A percentile compares a stretch with the other conserved stretches of the same genome.
These are phyloP conservation scores for Penicillium angulare DNA, from an alignment of 495 filamentous ascomycete genomes.

Conservation along the genomic window DNA sequence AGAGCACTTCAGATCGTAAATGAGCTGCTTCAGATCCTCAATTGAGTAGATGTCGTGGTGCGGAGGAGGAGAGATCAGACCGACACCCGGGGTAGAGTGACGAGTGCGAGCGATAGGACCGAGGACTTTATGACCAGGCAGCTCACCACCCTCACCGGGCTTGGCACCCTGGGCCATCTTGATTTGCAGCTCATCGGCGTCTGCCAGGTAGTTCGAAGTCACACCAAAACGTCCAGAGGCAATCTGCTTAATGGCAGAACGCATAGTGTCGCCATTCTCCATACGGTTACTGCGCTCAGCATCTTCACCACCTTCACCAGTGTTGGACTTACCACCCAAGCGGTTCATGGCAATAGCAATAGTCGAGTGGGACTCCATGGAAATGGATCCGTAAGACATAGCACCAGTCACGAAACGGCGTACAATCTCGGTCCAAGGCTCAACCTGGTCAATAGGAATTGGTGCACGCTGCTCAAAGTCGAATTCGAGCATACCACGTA, in stretches of 20 bases:
- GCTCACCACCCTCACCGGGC: slow-evolving; percentile 96
- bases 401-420: slow-evolving; percentile 98
- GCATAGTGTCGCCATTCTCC: slow-evolving; percentile 96
- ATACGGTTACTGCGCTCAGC: slow-evolving; percentile 83
- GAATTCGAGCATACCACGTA: slow-evolving; percentile 96
- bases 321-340: slow-evolving; percentile 97
- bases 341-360: slow-evolving; percentile 98
- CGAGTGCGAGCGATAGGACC: slow-evolving; percentile 93
- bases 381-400: slow-evolving; percentile 99
- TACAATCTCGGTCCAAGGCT: slow-evolving; percentile 98
- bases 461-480: slow-evolving; percentile 86
- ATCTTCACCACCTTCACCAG: slow-evolving; percentile 97
- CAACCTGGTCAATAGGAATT: slow-evolving; percentile 96
- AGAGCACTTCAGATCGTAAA: slow-evolving; percentile 97
- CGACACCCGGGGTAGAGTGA: slow-evolving; percentile 98
- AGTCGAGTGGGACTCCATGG: slow-evolving; percentile 98
- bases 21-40: slow-evolving; percentile 97
- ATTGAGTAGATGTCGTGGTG: slow-evolving; percentile 99
- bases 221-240: slow-evolving; percentile 98
- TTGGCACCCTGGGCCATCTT: slow-evolving; percentile 99
- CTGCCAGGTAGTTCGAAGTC: slow-evolving; percentile 96
- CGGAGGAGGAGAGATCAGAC: slow-evolving; percentile 92
- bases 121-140: slow-evolving; percentile 97
- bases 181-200: slow-evolving; percentile 98
- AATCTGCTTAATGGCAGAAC: slow-evolving; percentile 98